phyloP scores from a whole-genome alignment of 2,329 filamentous ascomycete genomes.

The Ophiostoma tasmaniense region DNA sequence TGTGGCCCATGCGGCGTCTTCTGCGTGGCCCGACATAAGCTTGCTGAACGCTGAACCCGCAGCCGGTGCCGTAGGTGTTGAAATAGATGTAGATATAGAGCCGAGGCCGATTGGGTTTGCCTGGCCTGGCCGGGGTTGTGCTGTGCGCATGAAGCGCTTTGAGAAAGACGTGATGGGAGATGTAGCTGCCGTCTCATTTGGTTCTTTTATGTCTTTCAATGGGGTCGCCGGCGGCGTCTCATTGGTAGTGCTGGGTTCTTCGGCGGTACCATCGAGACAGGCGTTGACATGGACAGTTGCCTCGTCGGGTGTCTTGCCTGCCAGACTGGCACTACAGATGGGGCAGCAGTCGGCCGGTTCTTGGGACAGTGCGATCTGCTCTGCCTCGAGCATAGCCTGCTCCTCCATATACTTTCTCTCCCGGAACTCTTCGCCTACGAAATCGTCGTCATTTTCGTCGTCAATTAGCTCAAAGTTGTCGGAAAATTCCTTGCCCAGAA shows the following conservation, averaged over 20 bases:
- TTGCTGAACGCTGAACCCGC: conserved; percentile 74
- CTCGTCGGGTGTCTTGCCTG: conserved; percentile 53
- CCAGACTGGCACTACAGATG: conserved; percentile 62
- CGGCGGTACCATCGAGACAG: conserved; percentile 60
- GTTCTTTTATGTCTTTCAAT: not conserved
- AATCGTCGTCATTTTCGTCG: conserved; percentile 39
- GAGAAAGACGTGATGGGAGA: conserved; percentile 28
- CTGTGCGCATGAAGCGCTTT: conserved; percentile 58
- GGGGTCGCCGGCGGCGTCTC: not conserved
- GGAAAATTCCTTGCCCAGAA: conserved; percentile 40
- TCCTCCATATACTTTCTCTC: conserved; percentile 67
- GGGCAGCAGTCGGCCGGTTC: conserved; percentile 51
- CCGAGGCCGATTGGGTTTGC: conserved; percentile 63
- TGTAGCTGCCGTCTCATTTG: not conserved
- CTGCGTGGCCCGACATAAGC: conserved; percentile 85
- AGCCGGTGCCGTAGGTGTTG: conserved; percentile 12
- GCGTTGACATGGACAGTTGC: conserved; percentile 82
- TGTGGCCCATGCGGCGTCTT: conserved; percentile 81
- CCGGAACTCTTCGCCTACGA: conserved; percentile 37
- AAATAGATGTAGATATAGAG: not conserved
- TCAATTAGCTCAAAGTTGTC: conserved; percentile 33
- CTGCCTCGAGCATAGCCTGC: conserved; percentile 58
- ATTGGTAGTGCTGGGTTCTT: not conserved
- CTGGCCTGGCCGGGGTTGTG: conserved; percentile 69
- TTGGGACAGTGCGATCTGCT: conserved; percentile 30